phyloP scores from a whole-genome alignment of 768 basidiomycete genomes.

The Naganishia vishniacii region DNA sequence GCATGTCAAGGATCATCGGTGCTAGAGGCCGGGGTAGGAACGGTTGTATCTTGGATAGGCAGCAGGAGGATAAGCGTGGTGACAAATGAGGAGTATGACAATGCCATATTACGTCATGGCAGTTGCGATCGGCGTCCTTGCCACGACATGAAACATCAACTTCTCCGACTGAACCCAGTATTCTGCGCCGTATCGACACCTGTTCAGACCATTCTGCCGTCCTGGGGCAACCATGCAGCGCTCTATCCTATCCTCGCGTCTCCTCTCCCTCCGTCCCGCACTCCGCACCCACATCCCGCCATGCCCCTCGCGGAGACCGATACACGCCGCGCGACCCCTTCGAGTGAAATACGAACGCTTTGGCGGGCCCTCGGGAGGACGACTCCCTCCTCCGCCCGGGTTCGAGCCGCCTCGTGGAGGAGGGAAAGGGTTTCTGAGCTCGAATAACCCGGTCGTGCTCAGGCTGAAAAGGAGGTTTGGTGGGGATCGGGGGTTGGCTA shows the following conservation, averaged over 20 bases:
- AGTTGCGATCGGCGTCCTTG: too few species aligned
- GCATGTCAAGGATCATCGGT: constrained; percentile 19
- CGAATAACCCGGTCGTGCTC: constrained; percentile 23
- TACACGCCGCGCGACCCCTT: constrained; percentile 10
- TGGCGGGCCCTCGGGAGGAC: not conserved
- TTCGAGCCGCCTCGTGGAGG: constrained; percentile 15
- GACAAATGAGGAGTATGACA: not conserved
- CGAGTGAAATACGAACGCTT: constrained; percentile 41
- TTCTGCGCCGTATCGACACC: too few species aligned
- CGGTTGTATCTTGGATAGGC: not conserved
- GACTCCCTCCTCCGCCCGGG: constrained; percentile 4
- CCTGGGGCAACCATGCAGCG: not conserved
- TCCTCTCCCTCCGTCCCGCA: not conserved
- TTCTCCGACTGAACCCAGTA: too few species aligned
- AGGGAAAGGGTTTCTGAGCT: constrained; percentile 8
- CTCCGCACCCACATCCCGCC: not conserved
- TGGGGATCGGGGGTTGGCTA: constrained; percentile 40
- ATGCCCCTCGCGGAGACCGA: not conserved
- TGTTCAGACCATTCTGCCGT: too few species aligned
- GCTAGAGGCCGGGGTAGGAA: not conserved
- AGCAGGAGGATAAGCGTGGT: not conserved
- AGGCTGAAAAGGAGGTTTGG: constrained; percentile 37
- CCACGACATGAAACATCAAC: too few species aligned
- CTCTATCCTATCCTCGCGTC: not conserved
- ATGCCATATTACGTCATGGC: too few species aligned